A percentile compares a stretch with the other conserved stretches of the same genome.
Evolutionary conservation across 129 eudicot species (phyloP).

Genomic region (Chrysanthemum makinoi): DNA sequence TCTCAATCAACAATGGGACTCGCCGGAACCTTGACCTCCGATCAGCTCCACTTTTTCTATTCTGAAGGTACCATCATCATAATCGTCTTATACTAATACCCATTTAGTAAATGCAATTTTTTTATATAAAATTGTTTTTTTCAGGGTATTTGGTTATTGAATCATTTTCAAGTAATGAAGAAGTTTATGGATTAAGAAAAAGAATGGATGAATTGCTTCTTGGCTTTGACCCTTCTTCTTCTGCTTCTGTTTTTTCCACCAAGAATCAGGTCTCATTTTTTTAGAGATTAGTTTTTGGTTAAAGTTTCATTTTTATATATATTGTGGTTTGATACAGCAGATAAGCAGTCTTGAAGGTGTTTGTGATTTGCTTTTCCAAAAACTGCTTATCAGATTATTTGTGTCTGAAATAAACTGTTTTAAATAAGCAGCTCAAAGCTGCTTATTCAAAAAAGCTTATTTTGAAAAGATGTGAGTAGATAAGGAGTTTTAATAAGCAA

Average conservation of each 20-base stretch:
- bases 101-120: not conserved
- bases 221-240: slow-evolving; percentile 63
- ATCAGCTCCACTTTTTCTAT: slow-evolving; percentile 64
- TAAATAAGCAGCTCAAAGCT: no score
- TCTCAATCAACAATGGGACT: slow-evolving; percentile 37
- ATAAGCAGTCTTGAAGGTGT: no score
- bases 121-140: not conserved
- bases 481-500: no score
- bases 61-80: slow-evolving; percentile 49
- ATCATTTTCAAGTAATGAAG: slow-evolving; percentile 63
- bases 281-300: not conserved
- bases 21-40: slow-evolving; percentile 45
- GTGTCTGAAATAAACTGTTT: no score
- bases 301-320: not conserved
- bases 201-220: slow-evolving; percentile 71
- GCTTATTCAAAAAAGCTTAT: no score
- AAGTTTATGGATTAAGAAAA: slow-evolving; percentile 57
- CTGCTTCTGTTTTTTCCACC: slow-evolving; percentile 82
- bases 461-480: no score
- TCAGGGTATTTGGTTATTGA: slow-evolving; percentile 76
- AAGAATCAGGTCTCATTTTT: slow-evolving; percentile 62
- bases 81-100: slow-evolving; percentile 9
- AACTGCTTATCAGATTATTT: no score
- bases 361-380: no score
- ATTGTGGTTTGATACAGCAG: not conserved